phyloP scores from a whole-genome alignment of 805 yeast species.

The Myxozyma neglecta region DNA sequence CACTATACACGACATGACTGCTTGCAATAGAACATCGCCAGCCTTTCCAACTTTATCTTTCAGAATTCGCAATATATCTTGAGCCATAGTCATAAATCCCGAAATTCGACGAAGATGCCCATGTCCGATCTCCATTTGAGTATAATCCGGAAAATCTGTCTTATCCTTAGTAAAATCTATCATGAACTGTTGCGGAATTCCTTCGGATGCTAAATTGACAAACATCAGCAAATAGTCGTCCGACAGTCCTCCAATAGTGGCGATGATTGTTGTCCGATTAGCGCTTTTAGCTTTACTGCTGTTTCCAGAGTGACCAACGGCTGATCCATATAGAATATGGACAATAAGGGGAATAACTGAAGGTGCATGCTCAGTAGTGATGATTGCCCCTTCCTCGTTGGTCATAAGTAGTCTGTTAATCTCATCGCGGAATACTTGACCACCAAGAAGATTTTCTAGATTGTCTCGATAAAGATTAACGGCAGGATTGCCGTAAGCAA shows the following conservation, averaged over 20 bases:
- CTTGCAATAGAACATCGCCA: constrained; percentile 11
- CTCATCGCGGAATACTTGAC: constrained; percentile 82
- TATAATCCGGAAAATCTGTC: constrained; percentile 1
- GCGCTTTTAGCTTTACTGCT: constrained; percentile 71
- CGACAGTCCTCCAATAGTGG: constrained; percentile 58
- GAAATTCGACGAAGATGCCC: constrained; percentile 19
- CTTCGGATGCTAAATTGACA: constrained; percentile 45
- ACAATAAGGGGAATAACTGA: constrained; percentile 68
- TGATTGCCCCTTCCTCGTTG: constrained; percentile 48
- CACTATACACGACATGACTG: constrained; percentile 20
- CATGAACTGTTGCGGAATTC: constrained; percentile 15
- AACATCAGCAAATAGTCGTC: constrained; percentile 57
- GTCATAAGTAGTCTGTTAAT: constrained; percentile 60
- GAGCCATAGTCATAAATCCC: constrained; percentile 34
- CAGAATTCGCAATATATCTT: constrained; percentile 25
- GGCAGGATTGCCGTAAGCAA: constrained; percentile 60
- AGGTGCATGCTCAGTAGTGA: constrained; percentile 62
- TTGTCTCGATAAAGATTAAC: constrained; percentile 71
- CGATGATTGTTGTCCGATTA: constrained; percentile 67
- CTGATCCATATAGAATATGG: constrained; percentile 82
- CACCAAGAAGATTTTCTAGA: constrained; percentile 73
- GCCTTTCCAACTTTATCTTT: constrained; percentile 14
- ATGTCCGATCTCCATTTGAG: constrained; percentile 4
- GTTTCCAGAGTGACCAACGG: constrained; percentile 38
- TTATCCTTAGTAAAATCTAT: constrained; percentile 5